Base-by-base conservation (phyloP, 768 basidiomycete species). In the Asterophora lycoperdoides region DNA sequence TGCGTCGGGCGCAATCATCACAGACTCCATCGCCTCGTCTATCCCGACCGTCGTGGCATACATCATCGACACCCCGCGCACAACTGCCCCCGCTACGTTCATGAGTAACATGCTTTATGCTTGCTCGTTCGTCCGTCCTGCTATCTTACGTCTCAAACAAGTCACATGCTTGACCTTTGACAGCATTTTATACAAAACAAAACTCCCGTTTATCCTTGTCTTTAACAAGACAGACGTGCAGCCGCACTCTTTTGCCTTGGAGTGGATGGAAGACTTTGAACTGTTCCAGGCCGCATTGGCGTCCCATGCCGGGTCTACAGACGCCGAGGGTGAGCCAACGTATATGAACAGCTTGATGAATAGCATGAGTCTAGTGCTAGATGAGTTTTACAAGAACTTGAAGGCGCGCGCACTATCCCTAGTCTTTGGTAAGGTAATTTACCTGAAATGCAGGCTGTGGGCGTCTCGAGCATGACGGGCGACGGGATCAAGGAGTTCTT, bases 41-140 rank as follows among this genome's bases (percentile, higher is more conserved):
- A 73, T 98, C 49, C 96, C 96, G 5, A 86, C 96, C 1, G 91
- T 95, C 29, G 84, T 99, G 30, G 96, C 96, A 13, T 99, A 98
- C 62, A 80, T 99, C 52, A 92, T 99, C 57, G 96, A 99, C 67
- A 99, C 96, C 3, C 96, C 96, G 17, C 77, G 96, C 53, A 93
- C 92, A 15, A 86, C 87, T 0, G 84, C 91, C 0, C 96, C 96
- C 0, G 93, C 95, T 13, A 99, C 96, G 3, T 99, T 99, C 68
- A 99, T 98, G 96, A 90, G 86, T 15, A 99, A 99, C 68, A 99
- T 99, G 96, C 77, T 99, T 36, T 99, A 98, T 61, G 96, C 96
- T 1, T 99, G 96, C 77, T 93, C 90, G 89, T 88, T 49, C 38
- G 45, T 26, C 7, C 10, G 2, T 30, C 46, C n/a, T 41, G 49